Percentiles rank a stretch among this genome's conserved stretches.
These are phyloP conservation scores for Sambucus nigra DNA, from an alignment of 129 eudicot species.

Conservation along the genomic window DNA sequence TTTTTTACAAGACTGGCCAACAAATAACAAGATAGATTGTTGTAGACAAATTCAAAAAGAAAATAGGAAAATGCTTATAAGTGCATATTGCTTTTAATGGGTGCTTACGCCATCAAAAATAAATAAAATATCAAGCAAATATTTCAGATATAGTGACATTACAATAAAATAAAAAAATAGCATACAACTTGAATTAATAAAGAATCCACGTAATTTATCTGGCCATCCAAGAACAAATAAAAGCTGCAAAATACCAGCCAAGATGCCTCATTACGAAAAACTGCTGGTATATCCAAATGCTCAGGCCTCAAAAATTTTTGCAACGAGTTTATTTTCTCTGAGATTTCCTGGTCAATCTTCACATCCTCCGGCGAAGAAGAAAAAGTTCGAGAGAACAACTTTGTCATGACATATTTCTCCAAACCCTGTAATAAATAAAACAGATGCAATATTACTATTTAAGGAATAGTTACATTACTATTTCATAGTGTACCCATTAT, in stretches of 20 bases:
- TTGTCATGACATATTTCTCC: conserved; percentile 2
- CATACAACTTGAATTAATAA: no score
- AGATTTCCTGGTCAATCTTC: not conserved
- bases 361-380: conserved; percentile 1
- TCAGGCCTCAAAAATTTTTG: conserved; percentile 4
- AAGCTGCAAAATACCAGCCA: not conserved
- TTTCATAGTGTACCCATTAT: not conserved
- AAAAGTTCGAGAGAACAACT: conserved; percentile 4
- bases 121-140: no score
- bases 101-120: no score
- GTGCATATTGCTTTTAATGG: no score
- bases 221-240: not conserved
- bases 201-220: not conserved
- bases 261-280: not conserved
- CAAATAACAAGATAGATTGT: no score
- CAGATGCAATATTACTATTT: not conserved
- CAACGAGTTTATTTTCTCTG: not conserved
- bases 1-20: no score
- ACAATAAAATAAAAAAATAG: no score
- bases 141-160: no score
- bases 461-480: not conserved
- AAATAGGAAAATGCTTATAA: no score
- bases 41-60: no score
- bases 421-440: not conserved
- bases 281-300: conserved; percentile 1